These are phyloP conservation scores for Sporisorium iseilematis-ciliati DNA, from an alignment of 1,284 basidiomycete species.

Conservation along the genomic window DNA sequence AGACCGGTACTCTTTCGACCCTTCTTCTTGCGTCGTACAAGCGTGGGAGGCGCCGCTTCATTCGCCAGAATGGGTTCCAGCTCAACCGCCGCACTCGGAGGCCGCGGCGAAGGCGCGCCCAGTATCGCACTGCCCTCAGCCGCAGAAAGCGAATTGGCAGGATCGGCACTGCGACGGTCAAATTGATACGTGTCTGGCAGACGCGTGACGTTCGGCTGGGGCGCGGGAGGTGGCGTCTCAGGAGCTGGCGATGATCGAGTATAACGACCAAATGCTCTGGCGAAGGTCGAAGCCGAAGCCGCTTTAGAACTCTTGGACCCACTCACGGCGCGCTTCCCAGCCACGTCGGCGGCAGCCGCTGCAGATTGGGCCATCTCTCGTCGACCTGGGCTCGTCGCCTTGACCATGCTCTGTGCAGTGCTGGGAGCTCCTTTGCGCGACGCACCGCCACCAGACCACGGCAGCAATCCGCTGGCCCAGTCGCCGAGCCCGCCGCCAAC, in stretches of 20 bases:
- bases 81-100: constrained; percentile 78
- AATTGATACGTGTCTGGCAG: constrained; percentile 58
- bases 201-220: constrained; percentile 71
- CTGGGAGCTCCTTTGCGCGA: constrained; percentile 47
- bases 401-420: constrained; percentile 51
- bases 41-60: constrained; percentile 83
- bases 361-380: constrained; percentile 33
- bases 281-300: constrained; percentile 53
- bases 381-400: constrained; percentile 47
- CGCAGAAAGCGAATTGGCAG: constrained; percentile 16
- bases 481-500: constrained; percentile 37
- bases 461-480: constrained; percentile 56
- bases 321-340: constrained; percentile 36
- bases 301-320: constrained; percentile 27
- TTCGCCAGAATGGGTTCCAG: constrained; percentile 89
- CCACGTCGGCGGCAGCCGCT: constrained; percentile 9
- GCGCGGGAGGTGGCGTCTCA: constrained; percentile 46
- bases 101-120: constrained; percentile 60
- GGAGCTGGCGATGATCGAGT: constrained; percentile 40
- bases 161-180: constrained; percentile 26
- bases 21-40: constrained; percentile 59
- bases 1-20: constrained; percentile 19
- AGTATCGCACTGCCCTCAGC: constrained; percentile 40
- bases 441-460: constrained; percentile 44
- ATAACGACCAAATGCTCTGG: constrained; percentile 62